phyloP scores from a whole-genome alignment of 441 rosid genomes.

The Gossypium schwendimanii region DNA sequence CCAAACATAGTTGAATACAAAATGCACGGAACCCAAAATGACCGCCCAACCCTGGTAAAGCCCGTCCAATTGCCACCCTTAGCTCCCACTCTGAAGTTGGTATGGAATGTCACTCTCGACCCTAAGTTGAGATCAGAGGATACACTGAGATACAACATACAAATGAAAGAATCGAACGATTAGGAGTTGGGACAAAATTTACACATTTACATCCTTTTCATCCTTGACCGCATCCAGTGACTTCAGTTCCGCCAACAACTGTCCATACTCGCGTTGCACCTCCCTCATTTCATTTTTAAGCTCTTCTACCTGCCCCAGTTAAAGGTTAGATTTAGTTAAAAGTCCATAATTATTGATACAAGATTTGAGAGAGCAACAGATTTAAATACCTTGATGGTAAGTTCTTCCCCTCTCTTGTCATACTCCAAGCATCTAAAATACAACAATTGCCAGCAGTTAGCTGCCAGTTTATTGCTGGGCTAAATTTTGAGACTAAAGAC shows the following conservation, averaged over 20 bases:
- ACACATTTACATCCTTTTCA: constrained; percentile 31
- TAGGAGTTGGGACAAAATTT: constrained; percentile 1
- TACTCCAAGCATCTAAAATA: constrained; percentile 56
- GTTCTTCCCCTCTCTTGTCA: constrained; percentile 52
- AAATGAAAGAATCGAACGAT: not conserved
- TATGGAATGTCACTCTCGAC: not conserved
- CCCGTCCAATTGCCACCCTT: not conserved
- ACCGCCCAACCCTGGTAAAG: not conserved
- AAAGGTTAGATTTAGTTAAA: not conserved
- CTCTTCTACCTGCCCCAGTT: constrained; percentile 36
- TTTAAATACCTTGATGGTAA: constrained; percentile 51
- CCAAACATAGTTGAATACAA: not conserved
- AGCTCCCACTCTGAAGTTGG: not conserved
- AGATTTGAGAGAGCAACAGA: not conserved
- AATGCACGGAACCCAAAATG: not conserved
- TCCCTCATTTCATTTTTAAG: constrained; percentile 47
- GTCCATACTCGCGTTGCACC: constrained; percentile 38
- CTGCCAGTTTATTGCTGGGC: not conserved
- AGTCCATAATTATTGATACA: not conserved
- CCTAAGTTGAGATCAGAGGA: not conserved
- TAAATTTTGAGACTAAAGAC: not conserved
- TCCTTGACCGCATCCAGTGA: constrained; percentile 33
- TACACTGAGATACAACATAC: constrained; percentile 11
- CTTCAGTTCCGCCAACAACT: constrained; percentile 38
- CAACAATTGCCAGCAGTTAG: not conserved